Conservation (phyloP, 495 filamentous ascomycete genomes). For the Tuber umbilicatum region DNA sequence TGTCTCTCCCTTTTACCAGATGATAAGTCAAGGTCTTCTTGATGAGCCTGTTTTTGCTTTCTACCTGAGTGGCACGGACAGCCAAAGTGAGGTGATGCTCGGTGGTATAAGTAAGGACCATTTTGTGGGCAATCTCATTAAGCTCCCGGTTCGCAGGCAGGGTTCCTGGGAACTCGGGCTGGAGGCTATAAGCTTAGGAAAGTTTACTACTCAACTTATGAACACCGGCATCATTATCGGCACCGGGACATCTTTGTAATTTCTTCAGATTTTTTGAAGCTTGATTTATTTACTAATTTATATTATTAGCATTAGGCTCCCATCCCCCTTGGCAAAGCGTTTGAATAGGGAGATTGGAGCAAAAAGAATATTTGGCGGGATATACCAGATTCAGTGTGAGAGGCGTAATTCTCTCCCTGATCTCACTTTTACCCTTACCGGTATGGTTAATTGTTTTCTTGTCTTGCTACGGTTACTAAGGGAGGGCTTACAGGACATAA, state of each 20-base stretch:
- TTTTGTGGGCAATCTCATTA: conserved; percentile 83
- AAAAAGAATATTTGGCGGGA: conserved; percentile 90
- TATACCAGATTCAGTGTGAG: conserved; percentile 85
- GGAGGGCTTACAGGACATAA: conserved; percentile 56
- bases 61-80: conserved; percentile 74
- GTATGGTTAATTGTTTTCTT: conserved; percentile 27
- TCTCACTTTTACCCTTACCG: conserved; percentile 71
- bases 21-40: conserved; percentile 79
- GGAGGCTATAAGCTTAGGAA: conserved; percentile 80
- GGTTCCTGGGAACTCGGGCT: conserved; percentile 99
- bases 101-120: conserved; percentile 81
- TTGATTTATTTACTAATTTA: background rate
- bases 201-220: conserved; percentile 74
- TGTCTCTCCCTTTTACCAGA: conserved; percentile 89
- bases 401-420: conserved; percentile 78
- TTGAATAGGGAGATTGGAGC: conserved; percentile 96
- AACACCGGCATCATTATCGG: conserved; percentile 93
- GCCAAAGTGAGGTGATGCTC: conserved; percentile 80
- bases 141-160: conserved; percentile 91
- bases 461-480: background rate
- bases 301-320: conserved; percentile 69
- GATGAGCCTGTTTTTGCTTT: conserved; percentile 95
- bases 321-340: conserved; percentile 85
- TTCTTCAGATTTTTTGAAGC: background rate
- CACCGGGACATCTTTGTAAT: conserved; percentile 82